These are phyloP conservation scores for Passalora sequoiae DNA, from an alignment of 2,329 filamentous ascomycete genomes.

Conservation along the genomic window DNA sequence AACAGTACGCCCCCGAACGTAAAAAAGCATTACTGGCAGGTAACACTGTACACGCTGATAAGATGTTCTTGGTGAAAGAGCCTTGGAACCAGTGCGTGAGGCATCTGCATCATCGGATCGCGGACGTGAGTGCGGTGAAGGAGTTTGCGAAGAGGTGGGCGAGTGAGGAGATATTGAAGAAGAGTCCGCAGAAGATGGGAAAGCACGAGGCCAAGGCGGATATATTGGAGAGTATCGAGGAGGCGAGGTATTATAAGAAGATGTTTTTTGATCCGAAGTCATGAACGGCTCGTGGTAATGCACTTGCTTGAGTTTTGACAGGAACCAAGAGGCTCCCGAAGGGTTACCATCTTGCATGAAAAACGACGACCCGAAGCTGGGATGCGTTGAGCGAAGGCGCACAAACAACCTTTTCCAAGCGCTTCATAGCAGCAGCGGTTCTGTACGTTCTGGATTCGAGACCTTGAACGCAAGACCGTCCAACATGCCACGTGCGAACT, in stretches of 20 bases:
- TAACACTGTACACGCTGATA: conserved; percentile 89
- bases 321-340: no score
- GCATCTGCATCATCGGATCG: conserved; percentile 80
- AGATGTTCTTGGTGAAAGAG: conserved; percentile 66
- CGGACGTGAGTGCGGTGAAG: conserved; percentile 90
- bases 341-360: no score
- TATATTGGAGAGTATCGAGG: conserved; percentile 90
- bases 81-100: conserved; percentile 71
- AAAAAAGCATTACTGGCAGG: conserved; percentile 73
- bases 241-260: conserved; percentile 77
- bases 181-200: conserved; percentile 66
- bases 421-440: no score
- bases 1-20: conserved; percentile 61
- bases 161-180: conserved; percentile 52
- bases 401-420: no score
- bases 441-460: no score
- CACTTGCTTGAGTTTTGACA: no score
- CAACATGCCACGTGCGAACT: no score
- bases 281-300: no score
- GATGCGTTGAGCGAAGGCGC: no score
- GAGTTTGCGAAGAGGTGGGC: conserved; percentile 84
- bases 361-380: no score
- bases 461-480: no score
- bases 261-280: conserved; percentile 54
- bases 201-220: conserved; percentile 81